These are phyloP conservation scores for Peniophora sp. DNA, from an alignment of 1,284 basidiomycete genomes.

Conservation along the genomic window DNA sequence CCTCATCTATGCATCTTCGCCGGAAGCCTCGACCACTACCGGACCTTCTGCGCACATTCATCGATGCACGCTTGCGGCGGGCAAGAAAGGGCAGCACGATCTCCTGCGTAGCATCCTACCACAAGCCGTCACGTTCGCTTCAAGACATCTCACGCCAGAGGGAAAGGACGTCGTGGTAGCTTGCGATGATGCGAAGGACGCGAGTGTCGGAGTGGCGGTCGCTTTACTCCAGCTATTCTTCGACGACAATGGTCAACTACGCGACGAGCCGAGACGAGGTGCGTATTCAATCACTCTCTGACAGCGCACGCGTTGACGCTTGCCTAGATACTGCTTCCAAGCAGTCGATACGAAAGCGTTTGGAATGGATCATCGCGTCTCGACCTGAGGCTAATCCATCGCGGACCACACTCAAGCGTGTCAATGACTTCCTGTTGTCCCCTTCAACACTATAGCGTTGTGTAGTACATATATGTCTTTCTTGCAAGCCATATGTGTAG, in stretches of 20 bases:
- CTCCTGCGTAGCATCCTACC: slow-evolving; percentile 47
- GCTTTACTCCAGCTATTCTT: slow-evolving; percentile 54
- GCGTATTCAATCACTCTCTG: slow-evolving; percentile 7
- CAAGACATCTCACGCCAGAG: slow-evolving; percentile 24
- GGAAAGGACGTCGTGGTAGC: slow-evolving; percentile 39
- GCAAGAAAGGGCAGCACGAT: slow-evolving; percentile 46
- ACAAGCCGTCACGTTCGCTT: slow-evolving; percentile 38
- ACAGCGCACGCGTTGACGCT: background rate
- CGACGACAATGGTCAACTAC: slow-evolving; percentile 36
- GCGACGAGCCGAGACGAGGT: background rate
- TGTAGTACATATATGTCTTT: no score
- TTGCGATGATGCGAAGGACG: slow-evolving; percentile 51
- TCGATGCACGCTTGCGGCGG: slow-evolving; percentile 26
- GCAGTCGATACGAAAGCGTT: slow-evolving; percentile 49
- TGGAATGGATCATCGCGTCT: slow-evolving; percentile 78
- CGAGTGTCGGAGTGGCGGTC: slow-evolving; percentile 55
- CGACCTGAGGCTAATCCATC: slow-evolving; percentile 69
- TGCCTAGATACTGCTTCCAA: slow-evolving; percentile 33
- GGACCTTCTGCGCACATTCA: slow-evolving; percentile 13
- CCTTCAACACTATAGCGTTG: background rate
- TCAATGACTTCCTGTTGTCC: slow-evolving; percentile 70
- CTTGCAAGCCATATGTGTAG: no score
- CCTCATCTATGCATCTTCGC: slow-evolving; percentile 1
- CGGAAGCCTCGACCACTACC: background rate
- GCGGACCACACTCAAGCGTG: slow-evolving; percentile 64